Conservation (phyloP, 2,329 filamentous ascomycete genomes). For the Venturia oleaginea region DNA sequence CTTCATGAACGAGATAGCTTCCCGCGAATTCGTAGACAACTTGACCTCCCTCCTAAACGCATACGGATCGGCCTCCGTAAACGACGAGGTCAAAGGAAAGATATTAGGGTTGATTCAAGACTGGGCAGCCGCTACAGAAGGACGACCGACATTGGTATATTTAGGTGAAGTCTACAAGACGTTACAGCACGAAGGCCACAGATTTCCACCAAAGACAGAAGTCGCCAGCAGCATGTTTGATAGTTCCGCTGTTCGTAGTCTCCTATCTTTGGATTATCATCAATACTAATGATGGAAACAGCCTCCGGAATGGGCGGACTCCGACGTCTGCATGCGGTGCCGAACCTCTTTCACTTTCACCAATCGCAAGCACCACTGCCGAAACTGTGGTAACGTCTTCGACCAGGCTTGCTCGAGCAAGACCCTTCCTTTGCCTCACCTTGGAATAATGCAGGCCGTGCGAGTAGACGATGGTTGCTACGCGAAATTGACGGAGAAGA, state of each 20-base stretch:
- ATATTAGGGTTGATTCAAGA: constrained; percentile 89
- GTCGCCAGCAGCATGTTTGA: constrained; percentile 97
- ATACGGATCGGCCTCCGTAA: constrained; percentile 62
- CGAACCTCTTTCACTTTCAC: constrained; percentile 93
- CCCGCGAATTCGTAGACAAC: constrained; percentile 97
- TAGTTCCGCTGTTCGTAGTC: constrained; percentile 70
- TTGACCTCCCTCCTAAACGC: constrained; percentile 81
- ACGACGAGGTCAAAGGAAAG: constrained; percentile 77
- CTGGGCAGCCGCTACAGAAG: constrained; percentile 86
- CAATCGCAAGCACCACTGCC: constrained; percentile 95
- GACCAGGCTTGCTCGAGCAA: constrained; percentile 93
- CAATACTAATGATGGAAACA: constrained; percentile 28
- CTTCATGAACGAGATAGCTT: constrained; percentile 91
- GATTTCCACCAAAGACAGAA: constrained; percentile 77
- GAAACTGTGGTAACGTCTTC: constrained; percentile 96
- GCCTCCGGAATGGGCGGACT: constrained; percentile 96
- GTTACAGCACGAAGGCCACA: constrained; percentile 75
- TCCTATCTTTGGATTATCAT: constrained; percentile 8
- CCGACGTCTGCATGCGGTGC: constrained; percentile 97
- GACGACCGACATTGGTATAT: constrained; percentile 72
- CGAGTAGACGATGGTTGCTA: constrained; percentile 96
- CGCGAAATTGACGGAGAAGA: constrained; percentile 73
- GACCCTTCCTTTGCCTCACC: constrained; percentile 74
- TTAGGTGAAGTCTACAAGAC: constrained; percentile 79
- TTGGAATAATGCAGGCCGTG: constrained; percentile 85